Evolutionary conservation across 2,329 filamentous ascomycete species (phyloP).

Genomic region (Apiospora rasikravindrae): DNA sequence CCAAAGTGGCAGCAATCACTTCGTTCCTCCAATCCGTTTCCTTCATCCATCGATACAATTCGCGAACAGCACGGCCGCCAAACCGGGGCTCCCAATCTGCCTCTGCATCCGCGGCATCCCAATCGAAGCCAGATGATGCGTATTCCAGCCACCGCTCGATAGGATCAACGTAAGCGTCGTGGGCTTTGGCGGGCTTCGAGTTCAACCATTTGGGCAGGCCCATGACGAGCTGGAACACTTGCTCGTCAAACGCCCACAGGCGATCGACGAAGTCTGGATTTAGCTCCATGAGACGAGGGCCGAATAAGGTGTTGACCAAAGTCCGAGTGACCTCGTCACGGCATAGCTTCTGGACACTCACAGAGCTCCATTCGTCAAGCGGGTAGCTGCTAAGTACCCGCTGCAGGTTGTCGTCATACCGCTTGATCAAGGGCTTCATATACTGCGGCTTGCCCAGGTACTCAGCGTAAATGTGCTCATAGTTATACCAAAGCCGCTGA

Average conservation of each 20-base stretch:
- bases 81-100: conserved; percentile 35
- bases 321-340: neutral
- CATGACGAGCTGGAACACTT: conserved; percentile 27
- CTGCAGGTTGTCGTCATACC: conserved; percentile 29
- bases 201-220: conserved; percentile 31
- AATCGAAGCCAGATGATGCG: conserved; percentile 27
- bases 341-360: neutral
- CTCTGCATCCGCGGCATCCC: conserved; percentile 23
- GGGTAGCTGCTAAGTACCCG: neutral
- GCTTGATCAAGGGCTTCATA: conserved; percentile 22
- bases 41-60: conserved; percentile 28
- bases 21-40: conserved; percentile 26
- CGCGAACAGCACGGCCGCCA: conserved; percentile 31
- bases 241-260: conserved; percentile 33
- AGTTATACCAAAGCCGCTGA: neutral
- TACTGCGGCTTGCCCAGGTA: neutral
- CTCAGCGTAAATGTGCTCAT: neutral
- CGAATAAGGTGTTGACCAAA: conserved; percentile 28
- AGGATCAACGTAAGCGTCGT: conserved; percentile 27
- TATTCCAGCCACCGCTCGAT: conserved; percentile 22
- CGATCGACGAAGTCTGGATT: conserved; percentile 32
- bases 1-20: neutral
- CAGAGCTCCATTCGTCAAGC: neutral
- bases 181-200: conserved; percentile 22
- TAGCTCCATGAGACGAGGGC: conserved; percentile 29